Percentiles rank a stretch among this genome's conserved stretches.
Conservation (phyloP, 176 grass and related monocot species). For the Elaeis guineensis region DNA sequence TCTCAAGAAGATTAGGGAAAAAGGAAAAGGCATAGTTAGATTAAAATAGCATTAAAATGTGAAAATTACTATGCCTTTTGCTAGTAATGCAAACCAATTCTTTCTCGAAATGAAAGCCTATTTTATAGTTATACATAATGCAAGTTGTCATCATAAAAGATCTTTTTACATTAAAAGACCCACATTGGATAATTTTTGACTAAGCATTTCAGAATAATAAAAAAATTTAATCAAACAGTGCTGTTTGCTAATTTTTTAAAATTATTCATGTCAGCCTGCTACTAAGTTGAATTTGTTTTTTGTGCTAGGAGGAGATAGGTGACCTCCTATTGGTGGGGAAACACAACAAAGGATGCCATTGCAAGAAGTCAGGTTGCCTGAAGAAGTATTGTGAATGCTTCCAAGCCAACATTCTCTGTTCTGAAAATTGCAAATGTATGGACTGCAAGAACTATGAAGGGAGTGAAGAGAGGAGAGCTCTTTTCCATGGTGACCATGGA, state of each 20-base stretch:
- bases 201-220: too few species aligned
- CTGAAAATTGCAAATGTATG: conserved; percentile 36
- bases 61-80: too few species aligned
- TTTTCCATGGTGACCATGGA: conserved; percentile 9
- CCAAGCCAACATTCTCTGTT: conserved; percentile 36
- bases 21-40: too few species aligned
- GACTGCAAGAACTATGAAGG: conserved; percentile 36
- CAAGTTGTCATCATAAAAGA: too few species aligned
- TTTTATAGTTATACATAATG: too few species aligned
- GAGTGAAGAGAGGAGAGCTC: conserved; percentile 28
- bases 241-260: background rate
- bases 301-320: conserved; percentile 20
- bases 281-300: conserved; percentile 1
- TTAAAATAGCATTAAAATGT: too few species aligned
- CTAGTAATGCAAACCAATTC: too few species aligned
- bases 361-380: conserved; percentile 36
- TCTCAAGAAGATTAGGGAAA: too few species aligned
- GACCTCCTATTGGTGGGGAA: conserved; percentile 16
- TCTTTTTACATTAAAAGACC: too few species aligned
- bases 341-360: conserved; percentile 35
- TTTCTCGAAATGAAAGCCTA: too few species aligned
- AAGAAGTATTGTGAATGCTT: conserved; percentile 49
- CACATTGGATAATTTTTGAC: too few species aligned
- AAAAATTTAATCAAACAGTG: too few species aligned
- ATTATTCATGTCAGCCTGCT: background rate